Conservation (phyloP, 129 eudicot genomes). For the Smallanthus sonchifolius region DNA sequence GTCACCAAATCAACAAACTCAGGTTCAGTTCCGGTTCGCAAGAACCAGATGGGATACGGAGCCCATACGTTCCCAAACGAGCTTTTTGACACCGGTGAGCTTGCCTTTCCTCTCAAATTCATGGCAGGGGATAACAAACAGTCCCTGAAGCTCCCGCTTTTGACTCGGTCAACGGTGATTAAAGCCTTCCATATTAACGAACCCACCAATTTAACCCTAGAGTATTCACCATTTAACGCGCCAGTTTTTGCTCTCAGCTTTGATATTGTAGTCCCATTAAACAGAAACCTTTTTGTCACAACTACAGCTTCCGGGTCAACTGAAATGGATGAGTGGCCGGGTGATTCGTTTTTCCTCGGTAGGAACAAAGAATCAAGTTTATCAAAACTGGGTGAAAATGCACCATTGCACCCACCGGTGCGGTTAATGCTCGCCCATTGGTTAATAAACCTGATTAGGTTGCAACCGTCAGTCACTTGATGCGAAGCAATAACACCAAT, state of each 20-base stretch:
- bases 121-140: conserved; percentile 25
- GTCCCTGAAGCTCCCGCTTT: conserved; percentile 11
- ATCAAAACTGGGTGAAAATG: conserved; percentile 7
- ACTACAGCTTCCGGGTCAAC: neutral
- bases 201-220: conserved; percentile 30
- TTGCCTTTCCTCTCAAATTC: conserved; percentile 22
- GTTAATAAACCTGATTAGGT: conserved; percentile 27
- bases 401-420: neutral
- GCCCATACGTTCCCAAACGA: conserved; percentile 28
- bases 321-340: neutral
- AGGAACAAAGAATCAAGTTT: conserved; percentile 23
- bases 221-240: neutral
- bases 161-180: conserved; percentile 17
- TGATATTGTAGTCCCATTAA: conserved; percentile 17
- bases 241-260: conserved; percentile 17
- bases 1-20: conserved; percentile 13
- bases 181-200: conserved; percentile 28
- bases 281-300: conserved; percentile 14
- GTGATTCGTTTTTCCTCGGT: neutral
- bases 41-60: conserved; percentile 23
- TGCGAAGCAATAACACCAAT: conserved; percentile 48
- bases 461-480: conserved; percentile 33
- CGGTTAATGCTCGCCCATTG: conserved; percentile 30
- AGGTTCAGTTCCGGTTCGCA: neutral
- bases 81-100: conserved; percentile 3